Evolutionary conservation across 2,329 filamentous ascomycete species (phyloP).

Genomic region (Alternaria triticimaculans): DNA sequence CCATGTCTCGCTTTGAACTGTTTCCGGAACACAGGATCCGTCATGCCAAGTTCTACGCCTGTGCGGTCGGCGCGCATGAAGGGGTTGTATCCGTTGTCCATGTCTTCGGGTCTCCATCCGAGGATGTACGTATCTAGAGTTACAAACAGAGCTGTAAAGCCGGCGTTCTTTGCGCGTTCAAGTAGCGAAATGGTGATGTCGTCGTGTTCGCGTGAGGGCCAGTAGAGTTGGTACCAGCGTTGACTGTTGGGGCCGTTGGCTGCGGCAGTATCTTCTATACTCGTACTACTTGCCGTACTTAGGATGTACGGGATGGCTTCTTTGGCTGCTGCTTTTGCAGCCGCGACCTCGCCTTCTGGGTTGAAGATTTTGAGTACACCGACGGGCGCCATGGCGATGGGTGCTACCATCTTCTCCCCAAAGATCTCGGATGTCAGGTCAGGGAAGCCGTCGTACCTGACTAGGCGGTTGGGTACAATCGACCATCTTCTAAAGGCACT

Average conservation of each 20-base stretch:
- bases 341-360: constrained; percentile 66
- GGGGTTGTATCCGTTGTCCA: constrained; percentile 61
- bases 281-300: constrained; percentile 66
- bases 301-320: constrained; percentile 69
- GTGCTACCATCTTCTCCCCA: constrained; percentile 54
- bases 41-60: constrained; percentile 68
- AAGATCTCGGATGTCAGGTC: constrained; percentile 34
- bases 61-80: constrained; percentile 42
- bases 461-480: constrained; percentile 26
- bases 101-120: constrained; percentile 70
- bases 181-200: constrained; percentile 69
- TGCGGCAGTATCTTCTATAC: constrained; percentile 68
- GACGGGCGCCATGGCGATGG: constrained; percentile 68
- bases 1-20: constrained; percentile 59
- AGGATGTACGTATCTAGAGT: constrained; percentile 73
- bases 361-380: constrained; percentile 73
- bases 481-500: constrained; percentile 33
- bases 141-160: constrained; percentile 70
- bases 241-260: constrained; percentile 60
- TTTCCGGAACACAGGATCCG: constrained; percentile 69
- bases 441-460: constrained; percentile 18
- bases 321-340: constrained; percentile 65
- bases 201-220: constrained; percentile 68
- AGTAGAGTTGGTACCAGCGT: constrained; percentile 76
- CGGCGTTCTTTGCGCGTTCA: constrained; percentile 63